Conservation (phyloP, 805 yeast genomes). For the Blastobotrys attinorum region DNA sequence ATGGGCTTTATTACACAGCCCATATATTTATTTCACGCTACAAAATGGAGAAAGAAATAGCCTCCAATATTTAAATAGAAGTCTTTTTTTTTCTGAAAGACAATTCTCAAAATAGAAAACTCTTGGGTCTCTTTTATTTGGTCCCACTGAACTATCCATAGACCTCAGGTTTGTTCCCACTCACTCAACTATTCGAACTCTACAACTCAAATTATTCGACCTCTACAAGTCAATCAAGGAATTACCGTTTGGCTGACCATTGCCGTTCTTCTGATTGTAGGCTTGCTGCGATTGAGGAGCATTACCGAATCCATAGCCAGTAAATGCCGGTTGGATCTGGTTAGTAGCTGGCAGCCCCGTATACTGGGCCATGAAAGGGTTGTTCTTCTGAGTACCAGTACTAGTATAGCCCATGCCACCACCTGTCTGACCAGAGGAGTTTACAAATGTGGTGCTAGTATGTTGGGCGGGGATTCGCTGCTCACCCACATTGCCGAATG, state of each 20-base stretch:
- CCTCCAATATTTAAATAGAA: too few relatives aligned
- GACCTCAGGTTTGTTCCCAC: too few relatives aligned
- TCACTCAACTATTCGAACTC: too few relatives aligned
- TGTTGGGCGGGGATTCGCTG: conserved; percentile 87
- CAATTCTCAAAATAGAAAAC: too few relatives aligned
- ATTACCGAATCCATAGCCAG: conserved; percentile 94
- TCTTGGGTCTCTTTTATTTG: too few relatives aligned
- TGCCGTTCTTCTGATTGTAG: conserved; percentile 14
- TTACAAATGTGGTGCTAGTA: conserved; percentile 74
- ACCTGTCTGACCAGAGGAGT: conserved; percentile 57
- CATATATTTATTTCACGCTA: too few relatives aligned
- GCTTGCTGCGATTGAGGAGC: conserved; percentile 33
- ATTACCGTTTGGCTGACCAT: conserved; percentile 10
- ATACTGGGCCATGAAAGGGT: conserved; percentile 64
- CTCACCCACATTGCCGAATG: conserved; percentile 84
- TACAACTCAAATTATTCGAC: too few relatives aligned
- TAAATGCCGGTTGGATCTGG: conserved; percentile 65
- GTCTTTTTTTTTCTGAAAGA: too few relatives aligned
- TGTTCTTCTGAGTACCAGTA: conserved; percentile 29
- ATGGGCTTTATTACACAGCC: too few relatives aligned
- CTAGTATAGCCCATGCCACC: conserved; percentile 8
- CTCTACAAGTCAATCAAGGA: too few relatives aligned
- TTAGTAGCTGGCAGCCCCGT: conserved; percentile 61
- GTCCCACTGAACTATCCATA: too few relatives aligned
- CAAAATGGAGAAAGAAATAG: too few relatives aligned